A percentile compares a stretch with the other conserved stretches of the same genome.
phyloP scores from a whole-genome alignment of 2,329 filamentous ascomycete species.

The Plectosphaerella cucumerina region DNA sequence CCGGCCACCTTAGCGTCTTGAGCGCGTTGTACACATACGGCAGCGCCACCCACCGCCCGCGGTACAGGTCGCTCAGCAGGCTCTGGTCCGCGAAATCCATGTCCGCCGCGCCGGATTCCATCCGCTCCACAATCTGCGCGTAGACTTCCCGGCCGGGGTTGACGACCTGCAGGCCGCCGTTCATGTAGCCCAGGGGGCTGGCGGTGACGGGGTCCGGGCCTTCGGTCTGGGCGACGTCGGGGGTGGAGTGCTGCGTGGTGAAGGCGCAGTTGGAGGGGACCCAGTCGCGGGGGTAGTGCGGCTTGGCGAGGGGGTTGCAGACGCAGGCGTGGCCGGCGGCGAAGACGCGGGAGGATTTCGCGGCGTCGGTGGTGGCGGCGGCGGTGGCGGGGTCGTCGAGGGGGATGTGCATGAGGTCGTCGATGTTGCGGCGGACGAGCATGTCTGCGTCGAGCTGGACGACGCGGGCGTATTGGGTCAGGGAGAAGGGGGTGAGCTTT shows the following conservation, averaged over 20 bases:
- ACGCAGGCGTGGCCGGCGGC: conserved; percentile 81
- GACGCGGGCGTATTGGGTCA: conserved; percentile 72
- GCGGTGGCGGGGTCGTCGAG: conserved; percentile 50
- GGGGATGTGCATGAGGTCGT: conserved; percentile 81
- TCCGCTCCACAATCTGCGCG: conserved; percentile 43
- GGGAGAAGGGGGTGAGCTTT: conserved; percentile 62
- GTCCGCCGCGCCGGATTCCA: conserved; percentile 40
- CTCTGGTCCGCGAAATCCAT: conserved; percentile 59
- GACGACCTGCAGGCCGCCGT: conserved; percentile 54
- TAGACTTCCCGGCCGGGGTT: conserved; percentile 46
- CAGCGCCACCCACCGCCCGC: conserved; percentile 51
- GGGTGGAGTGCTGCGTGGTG: conserved; percentile 45
- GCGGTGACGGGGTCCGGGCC: conserved; percentile 37
- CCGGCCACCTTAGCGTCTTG: conserved; percentile 52
- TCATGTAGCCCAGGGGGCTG: conserved; percentile 47
- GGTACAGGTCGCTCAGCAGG: conserved; percentile 51
- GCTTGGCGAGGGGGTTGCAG: conserved; percentile 75
- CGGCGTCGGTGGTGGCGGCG: neutral
- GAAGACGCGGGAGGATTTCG: conserved; percentile 62
- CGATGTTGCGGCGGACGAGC: conserved; percentile 66
- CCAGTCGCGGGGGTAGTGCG: conserved; percentile 76
- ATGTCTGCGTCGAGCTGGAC: conserved; percentile 65
- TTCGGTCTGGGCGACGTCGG: conserved; percentile 40
- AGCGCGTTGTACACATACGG: conserved; percentile 61
- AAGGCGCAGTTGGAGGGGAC: conserved; percentile 53